Evolutionary conservation across 1,139 yeast genomes (phyloP).

Genomic region (Hyphopichia burtonii): DNA sequence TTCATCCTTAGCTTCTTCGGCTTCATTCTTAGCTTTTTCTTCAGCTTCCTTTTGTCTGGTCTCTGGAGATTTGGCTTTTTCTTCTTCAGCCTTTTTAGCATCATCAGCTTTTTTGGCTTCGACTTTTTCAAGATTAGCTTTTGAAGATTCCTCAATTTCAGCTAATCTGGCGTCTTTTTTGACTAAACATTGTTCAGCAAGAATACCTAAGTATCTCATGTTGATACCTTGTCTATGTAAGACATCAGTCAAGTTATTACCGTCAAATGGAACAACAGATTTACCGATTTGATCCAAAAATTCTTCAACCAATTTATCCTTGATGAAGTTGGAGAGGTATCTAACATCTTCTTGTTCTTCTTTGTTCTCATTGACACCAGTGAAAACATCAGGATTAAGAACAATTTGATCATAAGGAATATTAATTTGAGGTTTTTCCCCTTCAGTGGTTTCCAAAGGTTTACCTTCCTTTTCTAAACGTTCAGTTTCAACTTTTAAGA

Average conservation of each 20-base stretch:
- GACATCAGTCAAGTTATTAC: constrained; percentile 63
- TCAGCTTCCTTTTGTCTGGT: constrained; percentile 17
- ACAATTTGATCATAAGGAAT: constrained; percentile 57
- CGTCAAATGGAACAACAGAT: constrained; percentile 73
- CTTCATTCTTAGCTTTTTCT: constrained; percentile 23
- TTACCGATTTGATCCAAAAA: constrained; percentile 58
- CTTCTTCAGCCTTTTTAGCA: constrained; percentile 29
- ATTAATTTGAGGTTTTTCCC: constrained; percentile 50
- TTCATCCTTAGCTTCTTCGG: constrained; percentile 25
- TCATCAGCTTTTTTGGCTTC: constrained; percentile 27
- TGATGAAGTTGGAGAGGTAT: constrained; percentile 65
- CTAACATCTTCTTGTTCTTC: constrained; percentile 63
- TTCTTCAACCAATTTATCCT: constrained; percentile 58
- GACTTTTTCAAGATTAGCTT: constrained; percentile 23
- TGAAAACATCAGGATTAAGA: constrained; percentile 80
- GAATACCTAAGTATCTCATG: constrained; percentile 77
- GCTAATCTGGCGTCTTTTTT: constrained; percentile 25
- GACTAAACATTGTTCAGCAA: constrained; percentile 37
- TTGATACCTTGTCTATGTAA: constrained; percentile 86
- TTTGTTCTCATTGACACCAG: constrained; percentile 40
- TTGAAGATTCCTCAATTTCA: constrained; percentile 18
- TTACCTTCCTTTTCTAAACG: constrained; percentile 47
- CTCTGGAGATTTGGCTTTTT: constrained; percentile 18
- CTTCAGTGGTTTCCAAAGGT: constrained; percentile 25
- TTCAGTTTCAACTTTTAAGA: constrained; percentile 51